A percentile compares a stretch with the other conserved stretches of the same genome.
Evolutionary conservation across 345 rosid species (phyloP).

Genomic region (Arabis alpina): DNA sequence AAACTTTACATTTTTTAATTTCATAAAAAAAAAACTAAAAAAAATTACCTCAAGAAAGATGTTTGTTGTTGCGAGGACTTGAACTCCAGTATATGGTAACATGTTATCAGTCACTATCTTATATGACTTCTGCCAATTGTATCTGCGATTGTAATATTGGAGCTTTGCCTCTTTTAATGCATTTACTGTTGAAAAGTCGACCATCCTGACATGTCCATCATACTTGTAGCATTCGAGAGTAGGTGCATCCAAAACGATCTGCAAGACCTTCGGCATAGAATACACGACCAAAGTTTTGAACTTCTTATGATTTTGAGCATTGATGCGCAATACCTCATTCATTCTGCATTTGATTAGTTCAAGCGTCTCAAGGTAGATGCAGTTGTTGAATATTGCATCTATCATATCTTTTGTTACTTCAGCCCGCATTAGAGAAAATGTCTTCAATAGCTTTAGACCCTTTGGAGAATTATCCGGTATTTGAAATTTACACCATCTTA

Average conservation of each 20-base stretch:
- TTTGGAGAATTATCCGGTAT: constrained; percentile 5
- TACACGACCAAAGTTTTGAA: constrained; percentile 7
- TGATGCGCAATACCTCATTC: neutral
- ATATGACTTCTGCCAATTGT: neutral
- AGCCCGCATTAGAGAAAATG: neutral
- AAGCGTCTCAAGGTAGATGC: constrained; percentile 6
- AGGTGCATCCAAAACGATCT: neutral
- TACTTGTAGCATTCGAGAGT: constrained; percentile 17
- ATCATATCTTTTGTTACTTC: neutral
- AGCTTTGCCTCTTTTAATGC: constrained; percentile 14
- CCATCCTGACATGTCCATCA: constrained; percentile 11
- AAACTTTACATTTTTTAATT: too few relatives aligned
- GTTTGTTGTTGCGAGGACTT: constrained; percentile 9
- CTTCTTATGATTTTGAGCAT: neutral
- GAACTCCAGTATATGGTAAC: neutral
- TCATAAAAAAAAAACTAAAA: too few relatives aligned
- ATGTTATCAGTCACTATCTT: neutral
- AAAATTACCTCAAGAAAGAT: constrained; percentile 39
- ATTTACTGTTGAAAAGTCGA: neutral
- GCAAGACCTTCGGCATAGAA: neutral
- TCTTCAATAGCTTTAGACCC: constrained; percentile 9
- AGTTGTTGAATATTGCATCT: constrained; percentile 11
- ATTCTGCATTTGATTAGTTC: constrained; percentile 8
- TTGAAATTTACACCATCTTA: neutral
- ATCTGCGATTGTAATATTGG: neutral